Evolutionary conservation across 2,329 filamentous ascomycete species (phyloP), one percentile per base, ranked within the genome.

Genomic region (Pestalotiopsis sp.): DNA sequence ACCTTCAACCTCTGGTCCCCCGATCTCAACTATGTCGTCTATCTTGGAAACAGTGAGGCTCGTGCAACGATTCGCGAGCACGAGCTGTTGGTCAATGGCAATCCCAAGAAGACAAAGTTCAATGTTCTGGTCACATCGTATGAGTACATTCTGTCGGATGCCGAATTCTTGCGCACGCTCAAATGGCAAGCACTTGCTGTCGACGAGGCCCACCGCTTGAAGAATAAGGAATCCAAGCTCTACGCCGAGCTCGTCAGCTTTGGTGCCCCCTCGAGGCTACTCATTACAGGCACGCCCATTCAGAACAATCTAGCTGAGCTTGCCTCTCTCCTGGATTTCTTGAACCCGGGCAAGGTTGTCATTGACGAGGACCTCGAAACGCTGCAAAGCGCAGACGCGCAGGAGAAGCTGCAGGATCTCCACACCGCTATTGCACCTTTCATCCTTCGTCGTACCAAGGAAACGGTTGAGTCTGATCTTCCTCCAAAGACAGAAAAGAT

Each of bases 401-500:
- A 95, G 75, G 87, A 92, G 74, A 97, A 98, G 81, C 89, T 99
- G 52, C 90, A 92, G 68, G 91, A 94, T 68, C 87, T 99, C 56
- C 97, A 96, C 69, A 89, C 90, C 66, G 90, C 93, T 27, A 97
- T 99, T 74, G 92, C 95, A 23, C 96, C 96, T 2, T 98, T 93
- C 78, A 98, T 99, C 85, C 86, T 99, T 66, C 93, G 96, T 52
- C 92, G 96, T 65, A 98, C 96, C 20, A 99, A 99, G 81, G 93
- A 97, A 78, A 98, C 96, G 68, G 97, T 99, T 7, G 96, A 98
- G 79, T 97, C 95, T 25, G 96, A 99, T 74, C 84, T 99, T 31
- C 96, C 96, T 13, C 94, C 95, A 0, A 99, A 99, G 84, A 97
- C 94, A 0, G 96, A 99, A 80, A 99, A 98, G 84, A 99, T 99